Base-by-base conservation (phyloP, 2,329 filamentous ascomycete species). In the Arthrobotrys entomopaga region DNA sequence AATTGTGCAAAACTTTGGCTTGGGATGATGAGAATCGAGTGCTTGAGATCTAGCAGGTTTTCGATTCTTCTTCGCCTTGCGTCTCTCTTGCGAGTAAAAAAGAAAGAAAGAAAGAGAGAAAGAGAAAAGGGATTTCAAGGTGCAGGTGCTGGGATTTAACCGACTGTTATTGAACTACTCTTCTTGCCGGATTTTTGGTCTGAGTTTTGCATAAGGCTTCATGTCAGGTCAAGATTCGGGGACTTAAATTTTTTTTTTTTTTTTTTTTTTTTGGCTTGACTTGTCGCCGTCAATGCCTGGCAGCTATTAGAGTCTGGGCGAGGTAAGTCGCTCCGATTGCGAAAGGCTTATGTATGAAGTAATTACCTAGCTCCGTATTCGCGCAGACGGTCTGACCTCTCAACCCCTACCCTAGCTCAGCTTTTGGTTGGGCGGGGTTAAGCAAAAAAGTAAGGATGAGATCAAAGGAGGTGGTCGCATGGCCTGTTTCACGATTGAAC, bases 111-210 rank as follows among this genome's bases (percentile, higher is more conserved):
- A 38, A 24, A n/a, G n/a, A n/a, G n/a, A n/a, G n/a, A n/a, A n/a
- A n/a, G n/a, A n/a, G n/a, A n/a, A 56, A 56, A 4, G 61, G 69
- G 60, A 56, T 61, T 73, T 73, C 60, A 56, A 54, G 29, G 57
- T 73, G 69, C 60, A 73, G 64, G 57, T 61, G 43, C 67, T 52
- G 64, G 69, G 60, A 61, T 61, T 66, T 73, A 66, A 63, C 69
- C 61, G 69, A 73, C 57, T 29, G 26, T n/a, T 59, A 60, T 38
- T 46, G 53, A 65, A 48, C 46, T 22, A 43, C 29, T 53, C 29
- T 34, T 8, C 26, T 46, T 40, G 46, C 50, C 48, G 56, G 40
- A 24, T 49, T 57, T 40, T 54, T 15, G 48, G 2, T n/a, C 42
- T 38, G 16, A 46, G 64, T 60, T 67, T 60, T 54, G 64, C 64